phyloP scores from a whole-genome alignment of 2,329 filamentous ascomycete species.

The Penicillium rolfsii region DNA sequence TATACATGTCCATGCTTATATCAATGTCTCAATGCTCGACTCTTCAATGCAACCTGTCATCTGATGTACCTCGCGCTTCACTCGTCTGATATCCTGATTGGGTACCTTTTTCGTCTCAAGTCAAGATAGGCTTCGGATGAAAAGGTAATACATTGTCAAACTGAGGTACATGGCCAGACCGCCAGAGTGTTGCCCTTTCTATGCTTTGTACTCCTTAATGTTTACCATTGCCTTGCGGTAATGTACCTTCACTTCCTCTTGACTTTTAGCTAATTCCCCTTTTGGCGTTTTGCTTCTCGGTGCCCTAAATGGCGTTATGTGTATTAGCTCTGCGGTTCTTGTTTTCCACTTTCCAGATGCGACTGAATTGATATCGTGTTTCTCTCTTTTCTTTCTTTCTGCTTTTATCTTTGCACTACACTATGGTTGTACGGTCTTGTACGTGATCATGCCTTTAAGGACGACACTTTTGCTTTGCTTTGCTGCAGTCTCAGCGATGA shows the following conservation, averaged over 20 bases:
- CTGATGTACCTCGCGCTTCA: not conserved
- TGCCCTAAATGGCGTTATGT: constrained; percentile 9
- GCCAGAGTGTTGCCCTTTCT: not conserved
- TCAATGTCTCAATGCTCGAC: not conserved
- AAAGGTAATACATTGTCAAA: not conserved
- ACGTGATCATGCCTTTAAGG: constrained; percentile 17
- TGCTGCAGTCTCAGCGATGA: not conserved
- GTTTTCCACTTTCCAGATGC: not conserved
- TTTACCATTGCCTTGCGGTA: constrained; percentile 3
- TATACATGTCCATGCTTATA: not conserved
- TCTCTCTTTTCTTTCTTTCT: not conserved
- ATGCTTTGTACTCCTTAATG: constrained; percentile 1
- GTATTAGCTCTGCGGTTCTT: not conserved
- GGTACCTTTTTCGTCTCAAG: not conserved
- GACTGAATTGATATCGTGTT: not conserved
- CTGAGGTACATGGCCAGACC: not conserved
- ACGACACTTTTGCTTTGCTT: constrained; percentile 1
- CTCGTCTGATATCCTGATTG: not conserved
- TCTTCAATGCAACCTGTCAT: not conserved
- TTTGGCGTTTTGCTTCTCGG: constrained; percentile 9
- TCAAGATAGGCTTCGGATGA: not conserved
- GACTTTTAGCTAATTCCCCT: constrained; percentile 15
- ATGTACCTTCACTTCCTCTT: not conserved
- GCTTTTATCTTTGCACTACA: not conserved
- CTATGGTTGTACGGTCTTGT: constrained; percentile 2